These are phyloP conservation scores for Graphiopsis chlorocephala DNA, from an alignment of 2,329 filamentous ascomycete species.

Conservation along the genomic window DNA sequence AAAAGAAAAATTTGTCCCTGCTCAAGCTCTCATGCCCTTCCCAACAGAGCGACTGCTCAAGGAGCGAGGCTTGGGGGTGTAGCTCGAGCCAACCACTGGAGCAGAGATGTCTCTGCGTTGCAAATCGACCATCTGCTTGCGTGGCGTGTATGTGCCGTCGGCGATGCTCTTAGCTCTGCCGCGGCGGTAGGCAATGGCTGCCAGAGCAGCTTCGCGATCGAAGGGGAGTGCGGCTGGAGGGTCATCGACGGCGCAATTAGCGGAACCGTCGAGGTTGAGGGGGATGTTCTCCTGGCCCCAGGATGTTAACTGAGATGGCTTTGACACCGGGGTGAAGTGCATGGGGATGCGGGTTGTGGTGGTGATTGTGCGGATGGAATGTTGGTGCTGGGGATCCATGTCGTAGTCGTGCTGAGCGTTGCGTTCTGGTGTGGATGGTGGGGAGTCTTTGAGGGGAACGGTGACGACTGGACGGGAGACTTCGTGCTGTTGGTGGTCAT, in stretches of 20 bases:
- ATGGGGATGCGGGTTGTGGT: slow-evolving; percentile 50
- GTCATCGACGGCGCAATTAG: slow-evolving; percentile 17
- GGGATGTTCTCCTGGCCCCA: slow-evolving; percentile 21
- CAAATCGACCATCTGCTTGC: slow-evolving; percentile 55
- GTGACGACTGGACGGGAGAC: slow-evolving; percentile 5
- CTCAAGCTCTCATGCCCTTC: slow-evolving; percentile 3
- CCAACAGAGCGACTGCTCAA: slow-evolving; percentile 4
- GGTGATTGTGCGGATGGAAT: slow-evolving; percentile 42
- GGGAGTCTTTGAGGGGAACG: slow-evolving; percentile 19
- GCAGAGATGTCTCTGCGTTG: slow-evolving; percentile 49
- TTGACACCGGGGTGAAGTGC: slow-evolving; percentile 44
- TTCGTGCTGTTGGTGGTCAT: slow-evolving; percentile 46
- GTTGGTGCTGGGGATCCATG: slow-evolving; percentile 21
- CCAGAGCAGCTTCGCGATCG: slow-evolving; percentile 69
- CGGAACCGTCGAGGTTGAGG: slow-evolving; percentile 1
- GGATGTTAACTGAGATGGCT: slow-evolving; percentile 20
- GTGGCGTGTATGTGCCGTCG: slow-evolving; percentile 60
- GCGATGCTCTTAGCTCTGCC: slow-evolving; percentile 69
- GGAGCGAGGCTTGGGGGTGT: not conserved
- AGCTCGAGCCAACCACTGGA: slow-evolving; percentile 27
- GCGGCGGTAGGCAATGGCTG: slow-evolving; percentile 69
- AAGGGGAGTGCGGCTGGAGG: slow-evolving; percentile 29
- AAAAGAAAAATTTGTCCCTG: not conserved
- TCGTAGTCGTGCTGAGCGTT: slow-evolving; percentile 22
- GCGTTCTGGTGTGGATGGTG: slow-evolving; percentile 25